Evolutionary conservation across 306 rosid species (phyloP).

Genomic region (Psophocarpus tetragonolobus): DNA sequence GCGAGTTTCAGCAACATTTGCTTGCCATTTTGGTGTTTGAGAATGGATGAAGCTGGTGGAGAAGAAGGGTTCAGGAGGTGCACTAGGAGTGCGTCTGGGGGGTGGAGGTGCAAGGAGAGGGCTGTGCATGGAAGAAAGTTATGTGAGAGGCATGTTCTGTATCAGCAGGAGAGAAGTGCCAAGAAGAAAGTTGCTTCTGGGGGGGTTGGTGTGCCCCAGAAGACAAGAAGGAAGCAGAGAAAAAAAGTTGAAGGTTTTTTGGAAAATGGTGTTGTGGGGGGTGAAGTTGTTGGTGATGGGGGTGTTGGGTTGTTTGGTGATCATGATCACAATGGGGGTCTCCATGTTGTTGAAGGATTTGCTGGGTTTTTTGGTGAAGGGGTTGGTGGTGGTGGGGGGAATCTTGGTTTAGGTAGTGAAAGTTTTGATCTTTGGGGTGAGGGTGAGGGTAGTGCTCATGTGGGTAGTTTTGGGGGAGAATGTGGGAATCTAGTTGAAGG

Average conservation of each 20-base stretch:
- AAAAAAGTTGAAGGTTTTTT: constrained; percentile 25
- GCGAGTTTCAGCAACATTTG: neutral
- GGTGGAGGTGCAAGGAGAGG: constrained; percentile 43
- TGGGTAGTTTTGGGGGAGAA: constrained; percentile 6
- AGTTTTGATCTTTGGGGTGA: constrained; percentile 32
- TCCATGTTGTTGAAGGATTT: constrained; percentile 25
- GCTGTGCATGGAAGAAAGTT: constrained; percentile 25
- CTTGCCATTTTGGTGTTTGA: neutral
- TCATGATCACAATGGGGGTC: constrained; percentile 6
- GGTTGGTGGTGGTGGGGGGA: constrained; percentile 1
- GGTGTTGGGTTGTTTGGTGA: constrained; percentile 6
- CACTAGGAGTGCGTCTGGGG: neutral
- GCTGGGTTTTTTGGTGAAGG: constrained; percentile 40
- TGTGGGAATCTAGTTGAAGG: constrained; percentile 28
- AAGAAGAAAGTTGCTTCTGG: constrained; percentile 6
- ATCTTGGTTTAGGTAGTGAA: constrained; percentile 17
- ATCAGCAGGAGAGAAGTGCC: neutral
- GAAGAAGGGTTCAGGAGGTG: constrained; percentile 25
- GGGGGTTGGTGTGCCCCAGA: constrained; percentile 3
- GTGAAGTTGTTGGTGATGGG: neutral
- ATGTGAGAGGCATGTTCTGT: constrained; percentile 15
- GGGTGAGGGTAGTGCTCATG: constrained; percentile 24
- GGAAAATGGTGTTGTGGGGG: constrained; percentile 29
- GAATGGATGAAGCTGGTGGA: constrained; percentile 35
- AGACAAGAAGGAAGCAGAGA: neutral